phyloP scores from a whole-genome alignment of 495 filamentous ascomycete species.

The Daldinia caldariorum region DNA sequence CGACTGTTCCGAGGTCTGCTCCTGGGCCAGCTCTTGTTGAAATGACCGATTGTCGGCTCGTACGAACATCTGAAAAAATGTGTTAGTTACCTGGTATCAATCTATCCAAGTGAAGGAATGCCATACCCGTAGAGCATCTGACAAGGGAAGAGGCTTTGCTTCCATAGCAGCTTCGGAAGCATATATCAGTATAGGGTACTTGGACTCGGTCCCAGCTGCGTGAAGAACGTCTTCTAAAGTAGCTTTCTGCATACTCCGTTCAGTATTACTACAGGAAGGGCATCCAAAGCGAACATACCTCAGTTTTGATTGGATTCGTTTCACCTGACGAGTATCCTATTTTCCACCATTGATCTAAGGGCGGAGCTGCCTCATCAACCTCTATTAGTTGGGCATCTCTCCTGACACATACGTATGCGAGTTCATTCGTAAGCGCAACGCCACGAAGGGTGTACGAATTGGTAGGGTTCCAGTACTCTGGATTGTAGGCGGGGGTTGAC shows the following conservation, averaged over 20 bases:
- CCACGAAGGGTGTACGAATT: conserved; percentile 55
- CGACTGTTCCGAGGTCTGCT: conserved; percentile 28
- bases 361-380: conserved; percentile 15
- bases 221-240: conserved; percentile 47
- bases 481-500: conserved; percentile 33
- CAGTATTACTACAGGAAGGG: conserved; percentile 7
- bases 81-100: conserved; percentile 9
- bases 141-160: conserved; percentile 47
- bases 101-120: not conserved
- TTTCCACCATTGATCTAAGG: conserved; percentile 57
- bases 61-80: conserved; percentile 49
- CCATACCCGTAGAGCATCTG: conserved; percentile 51
- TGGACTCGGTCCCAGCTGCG: conserved; percentile 48
- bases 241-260: conserved; percentile 39
- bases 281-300: conserved; percentile 42
- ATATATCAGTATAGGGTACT: conserved; percentile 54
- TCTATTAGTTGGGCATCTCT: conserved; percentile 38
- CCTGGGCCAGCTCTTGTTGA: conserved; percentile 54
- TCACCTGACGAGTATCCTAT: conserved; percentile 45
- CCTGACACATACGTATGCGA: conserved; percentile 53
- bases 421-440: conserved; percentile 48
- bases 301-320: conserved; percentile 45
- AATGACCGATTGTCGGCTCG: conserved; percentile 57
- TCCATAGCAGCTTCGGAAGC: conserved; percentile 55
- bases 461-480: conserved; percentile 52